Conservation (phyloP, 1,139 yeast species). For the Geotrichum restrictum region DNA sequence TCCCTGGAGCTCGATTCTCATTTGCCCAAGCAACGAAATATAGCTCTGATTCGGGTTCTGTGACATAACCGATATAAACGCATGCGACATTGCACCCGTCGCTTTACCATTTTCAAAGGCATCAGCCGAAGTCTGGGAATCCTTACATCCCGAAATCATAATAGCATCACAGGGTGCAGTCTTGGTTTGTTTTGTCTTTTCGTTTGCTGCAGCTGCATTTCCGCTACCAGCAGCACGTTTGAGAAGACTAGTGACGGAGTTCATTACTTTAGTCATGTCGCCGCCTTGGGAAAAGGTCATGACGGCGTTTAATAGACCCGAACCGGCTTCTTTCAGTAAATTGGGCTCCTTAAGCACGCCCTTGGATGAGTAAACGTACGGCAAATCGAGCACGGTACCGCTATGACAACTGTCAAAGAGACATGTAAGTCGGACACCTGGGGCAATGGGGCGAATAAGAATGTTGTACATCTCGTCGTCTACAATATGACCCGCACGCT, state of each 20-base stretch:
- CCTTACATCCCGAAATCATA: constrained; percentile 85
- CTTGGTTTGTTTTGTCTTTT: constrained; percentile 52
- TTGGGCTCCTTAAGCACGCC: constrained; percentile 90
- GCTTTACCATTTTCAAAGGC: constrained; percentile 71
- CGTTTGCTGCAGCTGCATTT: constrained; percentile 38
- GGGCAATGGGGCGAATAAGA: constrained; percentile 70
- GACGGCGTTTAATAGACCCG: constrained; percentile 67
- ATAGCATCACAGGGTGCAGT: constrained; percentile 87
- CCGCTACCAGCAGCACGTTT: constrained; percentile 41
- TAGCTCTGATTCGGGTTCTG: constrained; percentile 71
- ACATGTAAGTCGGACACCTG: constrained; percentile 84
- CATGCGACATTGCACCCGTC: constrained; percentile 94
- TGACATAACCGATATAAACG: constrained; percentile 69
- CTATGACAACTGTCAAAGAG: constrained; percentile 91
- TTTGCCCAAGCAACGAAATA: constrained; percentile 70
- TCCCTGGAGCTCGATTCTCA: constrained; percentile 63
- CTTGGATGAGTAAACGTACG: constrained; percentile 83
- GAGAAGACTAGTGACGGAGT: constrained; percentile 50
- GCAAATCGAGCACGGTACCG: constrained; percentile 85
- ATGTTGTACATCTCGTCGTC: constrained; percentile 85
- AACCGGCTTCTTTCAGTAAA: constrained; percentile 77
- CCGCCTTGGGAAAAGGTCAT: constrained; percentile 64
- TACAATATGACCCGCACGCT: constrained; percentile 64
- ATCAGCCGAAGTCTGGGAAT: constrained; percentile 76
- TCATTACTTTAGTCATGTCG: constrained; percentile 55